Evolutionary conservation across 768 basidiomycete genomes (phyloP), one percentile per base, ranked within the genome.

Genomic region (Tephrocybe sp.): DNA sequence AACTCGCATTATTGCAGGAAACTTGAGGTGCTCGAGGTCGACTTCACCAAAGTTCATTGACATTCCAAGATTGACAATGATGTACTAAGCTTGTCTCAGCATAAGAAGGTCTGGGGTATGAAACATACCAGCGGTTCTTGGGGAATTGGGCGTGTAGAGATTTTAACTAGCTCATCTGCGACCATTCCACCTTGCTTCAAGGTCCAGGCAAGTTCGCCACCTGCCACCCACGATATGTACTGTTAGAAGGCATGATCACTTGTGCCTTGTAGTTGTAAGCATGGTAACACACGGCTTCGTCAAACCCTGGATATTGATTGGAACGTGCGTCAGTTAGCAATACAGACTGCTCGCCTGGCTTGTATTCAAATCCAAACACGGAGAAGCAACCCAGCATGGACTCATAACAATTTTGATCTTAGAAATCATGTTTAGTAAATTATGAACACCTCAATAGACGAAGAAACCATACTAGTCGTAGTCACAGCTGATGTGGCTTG

Each of bases 41-140:
- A 94, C 82, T 4, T 66, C 40, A 9, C 76, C 75, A 28, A 97
- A 97, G 65, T 87, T 89, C 45, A 72, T 69, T 3, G 91, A 93
- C 68, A 96, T 84, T 45, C 92, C 94, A 60, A 94, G 70, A 65
- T 95, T 94, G 60, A 80, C 71, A 55, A 97, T 85, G 60, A 97
- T 71, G 58, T 92, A 92, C 90, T 92, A 57, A 42, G 19, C 31
- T 28, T 52, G 16, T 21, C 41, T 47, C 15, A 46, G 50, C 47
- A 19, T 13, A n/a, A 3, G 18, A 19, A 26, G 12, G 34, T 24
- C 44, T 12, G 42, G 37, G 26, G 48, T 51, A 42, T 12, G 9
- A 5, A 11, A 50, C 69, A 31, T 60, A 87, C 86, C 86, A 94
- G 84, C 7, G 92, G 92, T 62, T 96, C 92, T 56, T 87, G 83